These are phyloP conservation scores for Boletus reticuloceps DNA, from an alignment of 768 basidiomycete species.

Conservation along the genomic window DNA sequence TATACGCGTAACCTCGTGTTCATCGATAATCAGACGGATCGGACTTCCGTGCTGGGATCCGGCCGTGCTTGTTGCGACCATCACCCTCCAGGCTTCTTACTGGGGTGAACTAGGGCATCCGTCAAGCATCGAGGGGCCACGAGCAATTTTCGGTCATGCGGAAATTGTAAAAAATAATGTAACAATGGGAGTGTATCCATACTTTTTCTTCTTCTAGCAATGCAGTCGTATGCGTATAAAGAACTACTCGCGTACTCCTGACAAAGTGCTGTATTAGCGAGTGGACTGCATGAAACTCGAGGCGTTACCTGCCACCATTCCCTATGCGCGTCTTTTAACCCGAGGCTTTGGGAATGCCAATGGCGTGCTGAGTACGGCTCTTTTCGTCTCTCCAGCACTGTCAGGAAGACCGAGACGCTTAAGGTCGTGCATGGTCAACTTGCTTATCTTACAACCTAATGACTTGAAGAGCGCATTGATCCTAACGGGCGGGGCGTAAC, in stretches of 20 bases:
- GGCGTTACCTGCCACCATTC: background rate
- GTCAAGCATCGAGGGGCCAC: background rate
- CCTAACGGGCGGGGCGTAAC: conserved; percentile 31
- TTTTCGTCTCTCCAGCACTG: conserved; percentile 58
- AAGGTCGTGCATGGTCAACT: conserved; percentile 59
- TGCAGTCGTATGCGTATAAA: background rate
- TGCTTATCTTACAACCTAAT: conserved; percentile 72
- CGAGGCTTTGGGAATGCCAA: conserved; percentile 76
- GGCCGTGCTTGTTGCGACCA: background rate
- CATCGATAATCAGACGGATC: conserved; percentile 4
- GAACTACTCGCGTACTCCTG: background rate
- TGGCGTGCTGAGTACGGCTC: conserved; percentile 73
- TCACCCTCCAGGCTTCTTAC: background rate
- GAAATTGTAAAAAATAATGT: background rate
- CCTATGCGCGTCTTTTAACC: conserved; percentile 30
- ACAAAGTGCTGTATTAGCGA: background rate
- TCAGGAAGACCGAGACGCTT: conserved; percentile 67
- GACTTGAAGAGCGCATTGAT: conserved; percentile 73
- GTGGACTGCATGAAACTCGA: background rate
- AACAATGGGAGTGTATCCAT: background rate
- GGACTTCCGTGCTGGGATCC: background rate
- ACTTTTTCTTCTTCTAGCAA: background rate
- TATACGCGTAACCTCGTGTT: background rate
- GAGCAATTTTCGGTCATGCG: background rate
- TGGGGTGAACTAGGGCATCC: background rate